Evolutionary conservation across 345 rosid species (phyloP).

Genomic region (Crucihimalaya himalaica): DNA sequence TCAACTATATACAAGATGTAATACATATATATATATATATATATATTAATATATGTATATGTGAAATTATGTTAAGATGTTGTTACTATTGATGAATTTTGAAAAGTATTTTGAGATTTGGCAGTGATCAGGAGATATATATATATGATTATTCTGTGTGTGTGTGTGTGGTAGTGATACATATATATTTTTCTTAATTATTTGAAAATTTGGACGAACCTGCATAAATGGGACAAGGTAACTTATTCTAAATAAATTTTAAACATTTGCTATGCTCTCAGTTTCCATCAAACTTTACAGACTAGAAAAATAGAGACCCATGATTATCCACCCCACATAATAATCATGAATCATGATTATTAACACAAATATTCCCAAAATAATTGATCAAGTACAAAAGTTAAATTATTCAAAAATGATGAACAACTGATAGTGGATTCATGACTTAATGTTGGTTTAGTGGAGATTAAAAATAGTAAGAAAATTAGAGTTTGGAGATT

Average conservation of each 20-base stretch:
- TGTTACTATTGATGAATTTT: neutral
- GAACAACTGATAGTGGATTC: conserved; percentile 37
- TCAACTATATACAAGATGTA: neutral
- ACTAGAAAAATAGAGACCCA: conserved; percentile 34
- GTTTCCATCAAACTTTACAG: conserved; percentile 36
- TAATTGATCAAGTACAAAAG: conserved; percentile 30
- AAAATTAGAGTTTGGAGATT: neutral
- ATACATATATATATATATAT: neutral
- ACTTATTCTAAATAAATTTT: conserved; percentile 1
- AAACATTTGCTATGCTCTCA: conserved; percentile 16
- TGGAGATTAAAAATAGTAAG: conserved; percentile 23
- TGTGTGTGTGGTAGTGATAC: too few species aligned
- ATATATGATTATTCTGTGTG: too few species aligned
- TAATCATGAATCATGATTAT: conserved; percentile 34
- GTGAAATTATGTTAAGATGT: neutral
- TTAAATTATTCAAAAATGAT: conserved; percentile 30
- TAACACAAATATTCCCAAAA: conserved; percentile 15
- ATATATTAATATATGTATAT: neutral
- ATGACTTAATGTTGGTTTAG: conserved; percentile 30
- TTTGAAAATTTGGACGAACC: neutral
- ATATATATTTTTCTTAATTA: neutral
- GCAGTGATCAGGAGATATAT: neutral
- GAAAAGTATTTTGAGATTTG: neutral
- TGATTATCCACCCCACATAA: conserved; percentile 38
- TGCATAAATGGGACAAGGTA: neutral